phyloP scores from a whole-genome alignment of 2,329 filamentous ascomycete genomes.

The Coleophoma eucalyptorum region DNA sequence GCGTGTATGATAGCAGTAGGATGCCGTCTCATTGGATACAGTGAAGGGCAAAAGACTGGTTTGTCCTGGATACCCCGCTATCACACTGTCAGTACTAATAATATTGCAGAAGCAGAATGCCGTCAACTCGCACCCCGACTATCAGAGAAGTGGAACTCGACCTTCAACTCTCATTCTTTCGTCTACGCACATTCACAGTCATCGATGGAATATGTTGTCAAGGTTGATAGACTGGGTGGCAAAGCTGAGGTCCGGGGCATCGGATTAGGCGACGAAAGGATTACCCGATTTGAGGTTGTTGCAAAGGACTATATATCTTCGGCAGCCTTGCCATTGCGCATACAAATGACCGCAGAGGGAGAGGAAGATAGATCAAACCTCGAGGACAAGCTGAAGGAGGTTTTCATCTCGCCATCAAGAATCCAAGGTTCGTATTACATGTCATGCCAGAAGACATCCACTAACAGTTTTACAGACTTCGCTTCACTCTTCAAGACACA shows the following conservation, averaged over 20 bases:
- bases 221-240: constrained; percentile 74
- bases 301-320: constrained; percentile 72
- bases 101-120: constrained; percentile 49
- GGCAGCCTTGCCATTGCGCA: constrained; percentile 50
- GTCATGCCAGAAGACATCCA: not conserved
- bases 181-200: constrained; percentile 85
- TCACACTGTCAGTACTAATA: constrained; percentile 10
- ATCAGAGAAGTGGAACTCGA: constrained; percentile 76
- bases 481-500: constrained; percentile 67
- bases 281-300: constrained; percentile 71
- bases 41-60: constrained; percentile 76
- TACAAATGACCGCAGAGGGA: constrained; percentile 41
- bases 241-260: constrained; percentile 83
- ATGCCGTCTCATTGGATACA: constrained; percentile 79
- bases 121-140: constrained; percentile 58
- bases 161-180: constrained; percentile 70
- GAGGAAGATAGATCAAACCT: constrained; percentile 50
- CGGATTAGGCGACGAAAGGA: constrained; percentile 76
- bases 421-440: constrained; percentile 40
- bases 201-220: constrained; percentile 78
- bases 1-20: constrained; percentile 76
- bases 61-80: constrained; percentile 15
- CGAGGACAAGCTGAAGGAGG: constrained; percentile 43
- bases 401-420: constrained; percentile 72
- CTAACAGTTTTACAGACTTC: constrained; percentile 45